phyloP scores from a whole-genome alignment of 2,329 filamentous ascomycete genomes.

The Sarocladiaceae sp. region DNA sequence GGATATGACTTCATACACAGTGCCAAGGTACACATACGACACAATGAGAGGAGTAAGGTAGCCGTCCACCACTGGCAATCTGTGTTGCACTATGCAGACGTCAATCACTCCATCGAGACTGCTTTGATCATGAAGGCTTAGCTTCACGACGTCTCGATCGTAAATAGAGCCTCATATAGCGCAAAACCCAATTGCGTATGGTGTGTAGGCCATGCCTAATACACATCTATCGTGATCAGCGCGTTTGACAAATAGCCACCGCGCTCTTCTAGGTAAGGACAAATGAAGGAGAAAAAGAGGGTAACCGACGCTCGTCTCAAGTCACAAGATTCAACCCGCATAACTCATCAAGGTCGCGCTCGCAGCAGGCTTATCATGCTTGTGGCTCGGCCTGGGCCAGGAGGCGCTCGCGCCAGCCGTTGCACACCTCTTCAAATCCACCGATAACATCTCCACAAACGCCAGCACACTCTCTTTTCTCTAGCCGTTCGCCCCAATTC shows the following conservation, averaged over 20 bases:
- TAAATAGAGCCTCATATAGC: no score
- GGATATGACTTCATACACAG: no score
- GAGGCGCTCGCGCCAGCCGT: slow-evolving; percentile 72
- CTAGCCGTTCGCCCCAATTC: slow-evolving; percentile 74
- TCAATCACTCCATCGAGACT: no score
- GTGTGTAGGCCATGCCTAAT: no score
- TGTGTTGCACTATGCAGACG: no score
- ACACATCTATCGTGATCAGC: background rate
- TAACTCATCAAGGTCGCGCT: background rate
- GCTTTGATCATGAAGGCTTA: no score
- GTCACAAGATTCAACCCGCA: background rate
- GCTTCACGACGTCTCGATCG: no score
- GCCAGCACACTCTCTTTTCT: slow-evolving; percentile 71
- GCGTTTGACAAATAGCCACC: background rate
- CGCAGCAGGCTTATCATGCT: slow-evolving; percentile 20
- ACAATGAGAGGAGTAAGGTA: no score
- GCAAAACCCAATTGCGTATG: no score
- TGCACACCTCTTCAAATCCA: slow-evolving; percentile 87
- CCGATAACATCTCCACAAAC: slow-evolving; percentile 84
- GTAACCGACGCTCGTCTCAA: slow-evolving; percentile 2
- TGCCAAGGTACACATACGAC: no score
- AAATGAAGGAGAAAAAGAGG: slow-evolving; percentile 2
- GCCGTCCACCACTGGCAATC: no score
- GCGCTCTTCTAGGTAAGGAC: background rate
- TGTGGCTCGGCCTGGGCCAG: slow-evolving; percentile 56